phyloP scores from a whole-genome alignment of 2,329 filamentous ascomycete genomes.

The Fusarium globosum region DNA sequence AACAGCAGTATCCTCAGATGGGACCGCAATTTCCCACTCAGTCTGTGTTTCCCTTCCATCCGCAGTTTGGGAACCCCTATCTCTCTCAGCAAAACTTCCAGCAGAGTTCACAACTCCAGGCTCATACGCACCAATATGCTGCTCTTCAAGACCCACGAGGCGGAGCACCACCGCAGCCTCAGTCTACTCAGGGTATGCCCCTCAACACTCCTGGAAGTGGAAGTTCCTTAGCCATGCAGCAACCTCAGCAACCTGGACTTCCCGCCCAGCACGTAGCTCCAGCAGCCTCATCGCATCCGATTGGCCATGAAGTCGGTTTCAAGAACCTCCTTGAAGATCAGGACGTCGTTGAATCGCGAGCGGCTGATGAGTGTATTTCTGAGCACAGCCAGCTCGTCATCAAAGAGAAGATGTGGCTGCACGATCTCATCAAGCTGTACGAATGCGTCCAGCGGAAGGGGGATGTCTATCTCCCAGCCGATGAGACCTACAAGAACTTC shows the following conservation, averaged over 20 bases:
- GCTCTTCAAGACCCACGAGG: not conserved
- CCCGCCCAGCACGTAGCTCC: not conserved
- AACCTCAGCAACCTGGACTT: not conserved
- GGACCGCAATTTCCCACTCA: not conserved
- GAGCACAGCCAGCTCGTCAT: not conserved
- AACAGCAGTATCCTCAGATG: not conserved
- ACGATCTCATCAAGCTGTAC: slow-evolving; percentile 7
- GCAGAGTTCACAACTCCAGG: not conserved
- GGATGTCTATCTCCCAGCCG: not conserved
- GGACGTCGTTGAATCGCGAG: not conserved
- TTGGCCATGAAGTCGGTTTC: not conserved
- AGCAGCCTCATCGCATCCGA: not conserved
- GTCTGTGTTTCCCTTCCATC: not conserved
- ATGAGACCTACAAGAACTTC: not conserved
- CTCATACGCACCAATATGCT: not conserved
- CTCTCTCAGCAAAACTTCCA: not conserved
- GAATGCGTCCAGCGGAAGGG: not conserved
- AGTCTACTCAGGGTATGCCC: not conserved
- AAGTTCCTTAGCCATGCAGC: not conserved
- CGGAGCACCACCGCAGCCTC: not conserved
- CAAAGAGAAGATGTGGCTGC: slow-evolving; percentile 8
- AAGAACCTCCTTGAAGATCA: not conserved
- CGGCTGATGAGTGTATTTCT: not conserved
- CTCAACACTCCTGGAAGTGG: not conserved
- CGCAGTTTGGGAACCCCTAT: not conserved